Conservation (phyloP, 108 stramenopile genomes). For the Licmophora abbreviata region DNA sequence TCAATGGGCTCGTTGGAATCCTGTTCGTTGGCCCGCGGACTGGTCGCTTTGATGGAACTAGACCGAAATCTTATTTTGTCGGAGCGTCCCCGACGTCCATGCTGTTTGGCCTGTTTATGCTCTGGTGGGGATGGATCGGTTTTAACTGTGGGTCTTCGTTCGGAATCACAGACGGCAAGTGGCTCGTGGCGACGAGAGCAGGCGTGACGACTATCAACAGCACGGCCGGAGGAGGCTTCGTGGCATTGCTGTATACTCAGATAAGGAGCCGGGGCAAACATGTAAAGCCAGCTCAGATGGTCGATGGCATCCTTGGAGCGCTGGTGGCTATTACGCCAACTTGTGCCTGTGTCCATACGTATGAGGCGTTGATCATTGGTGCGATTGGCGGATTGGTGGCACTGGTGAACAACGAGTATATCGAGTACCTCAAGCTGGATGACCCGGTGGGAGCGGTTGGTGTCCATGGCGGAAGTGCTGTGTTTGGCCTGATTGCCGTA, state of each 20-base stretch:
- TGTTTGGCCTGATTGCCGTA: not conserved
- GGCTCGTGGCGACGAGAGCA: not conserved
- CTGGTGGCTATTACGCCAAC: not conserved
- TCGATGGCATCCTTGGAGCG: not conserved
- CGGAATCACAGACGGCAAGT: not conserved
- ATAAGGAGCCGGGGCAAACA: not conserved
- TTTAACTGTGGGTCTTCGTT: slow-evolving; percentile 1
- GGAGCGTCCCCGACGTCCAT: not conserved
- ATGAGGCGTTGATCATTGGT: not conserved
- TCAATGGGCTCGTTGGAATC: not conserved
- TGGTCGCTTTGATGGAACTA: not conserved
- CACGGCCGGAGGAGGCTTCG: not conserved
- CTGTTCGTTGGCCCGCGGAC: not conserved
- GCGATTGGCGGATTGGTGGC: not conserved
- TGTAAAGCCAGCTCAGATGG: not conserved
- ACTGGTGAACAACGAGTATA: not conserved
- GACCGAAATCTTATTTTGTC: not conserved
- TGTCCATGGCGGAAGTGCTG: not conserved
- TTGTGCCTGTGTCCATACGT: not conserved
- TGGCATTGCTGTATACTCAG: not conserved
- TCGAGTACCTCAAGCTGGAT: not conserved
- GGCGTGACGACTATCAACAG: not conserved
- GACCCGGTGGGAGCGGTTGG: slow-evolving; percentile 1
- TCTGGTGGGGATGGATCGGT: slow-evolving; percentile 5
- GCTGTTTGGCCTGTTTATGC: slow-evolving; percentile 2